Evolutionary conservation across 352 stramenopile genomes (phyloP).

Genomic region (Globisporangium acanthophoron): DNA sequence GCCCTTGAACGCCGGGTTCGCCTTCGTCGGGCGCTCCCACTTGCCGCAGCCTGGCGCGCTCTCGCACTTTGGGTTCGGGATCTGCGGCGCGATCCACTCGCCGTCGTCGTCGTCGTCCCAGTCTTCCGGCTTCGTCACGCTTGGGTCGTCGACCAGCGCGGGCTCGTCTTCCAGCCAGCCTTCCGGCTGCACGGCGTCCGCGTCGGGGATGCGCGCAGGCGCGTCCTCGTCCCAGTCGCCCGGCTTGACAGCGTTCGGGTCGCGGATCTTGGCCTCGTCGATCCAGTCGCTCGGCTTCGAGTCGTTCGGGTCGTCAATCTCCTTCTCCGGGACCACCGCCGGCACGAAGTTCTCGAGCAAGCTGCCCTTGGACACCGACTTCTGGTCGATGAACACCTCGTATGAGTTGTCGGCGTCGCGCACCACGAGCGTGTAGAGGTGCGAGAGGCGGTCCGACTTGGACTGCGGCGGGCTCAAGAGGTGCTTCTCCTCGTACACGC

Average conservation of each 20-base stretch:
- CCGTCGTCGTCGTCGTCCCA: slow-evolving; percentile 94
- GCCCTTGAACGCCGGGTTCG: slow-evolving; percentile 91
- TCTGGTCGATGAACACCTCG: slow-evolving; percentile 89
- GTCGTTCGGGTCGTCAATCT: slow-evolving; percentile 91
- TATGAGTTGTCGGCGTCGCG: slow-evolving; percentile 85
- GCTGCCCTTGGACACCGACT: slow-evolving; percentile 76
- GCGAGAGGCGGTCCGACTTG: slow-evolving; percentile 81
- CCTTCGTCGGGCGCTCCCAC: slow-evolving; percentile 84
- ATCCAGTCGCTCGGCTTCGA: slow-evolving; percentile 92
- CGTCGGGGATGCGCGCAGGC: slow-evolving; percentile 79
- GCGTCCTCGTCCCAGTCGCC: slow-evolving; percentile 93
- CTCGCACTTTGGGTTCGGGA: slow-evolving; percentile 88
- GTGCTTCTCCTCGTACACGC: slow-evolving; percentile 94
- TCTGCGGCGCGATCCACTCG: slow-evolving; percentile 84
- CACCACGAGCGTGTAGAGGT: slow-evolving; percentile 92
- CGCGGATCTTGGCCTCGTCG: slow-evolving; percentile 83
- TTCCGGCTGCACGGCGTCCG: slow-evolving; percentile 80
- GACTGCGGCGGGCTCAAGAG: slow-evolving; percentile 70
- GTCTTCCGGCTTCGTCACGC: slow-evolving; percentile 83
- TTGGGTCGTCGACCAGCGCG: slow-evolving; percentile 74
- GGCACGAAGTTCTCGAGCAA: slow-evolving; percentile 83
- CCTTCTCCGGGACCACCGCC: slow-evolving; percentile 79
- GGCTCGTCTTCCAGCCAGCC: slow-evolving; percentile 89
- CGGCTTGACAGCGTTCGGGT: slow-evolving; percentile 85
- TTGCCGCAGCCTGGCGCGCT: slow-evolving; percentile 84